Conservation (phyloP, 2,329 filamentous ascomycete genomes). For the Phaeosphaeriaceae sp. region DNA sequence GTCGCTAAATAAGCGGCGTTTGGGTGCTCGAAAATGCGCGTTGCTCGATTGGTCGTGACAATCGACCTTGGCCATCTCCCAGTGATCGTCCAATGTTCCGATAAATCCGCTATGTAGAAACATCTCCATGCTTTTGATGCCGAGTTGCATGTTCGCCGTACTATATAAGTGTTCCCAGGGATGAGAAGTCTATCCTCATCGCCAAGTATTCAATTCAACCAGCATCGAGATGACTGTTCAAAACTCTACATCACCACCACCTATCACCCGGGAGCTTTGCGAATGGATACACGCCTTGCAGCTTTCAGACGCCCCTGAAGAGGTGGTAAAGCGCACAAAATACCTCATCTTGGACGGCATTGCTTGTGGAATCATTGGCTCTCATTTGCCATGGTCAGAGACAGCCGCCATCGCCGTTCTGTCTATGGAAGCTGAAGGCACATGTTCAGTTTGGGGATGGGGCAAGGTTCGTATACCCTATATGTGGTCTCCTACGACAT, state of each 20-base stretch:
- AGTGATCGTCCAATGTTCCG: background rate
- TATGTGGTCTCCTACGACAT: background rate
- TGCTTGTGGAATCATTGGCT: background rate
- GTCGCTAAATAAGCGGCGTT: background rate
- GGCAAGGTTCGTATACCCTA: background rate
- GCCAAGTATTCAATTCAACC: no score
- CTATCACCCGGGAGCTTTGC: background rate
- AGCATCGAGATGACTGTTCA: background rate
- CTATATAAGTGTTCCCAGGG: background rate
- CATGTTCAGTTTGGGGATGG: constrained; percentile 2
- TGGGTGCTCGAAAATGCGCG: background rate
- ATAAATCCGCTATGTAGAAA: background rate
- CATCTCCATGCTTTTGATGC: background rate
- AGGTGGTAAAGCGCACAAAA: background rate
- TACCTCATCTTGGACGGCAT: background rate
- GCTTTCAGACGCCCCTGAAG: background rate
- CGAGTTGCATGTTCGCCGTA: background rate
- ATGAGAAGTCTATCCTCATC: background rate
- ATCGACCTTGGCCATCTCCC: background rate
- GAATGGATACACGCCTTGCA: background rate
- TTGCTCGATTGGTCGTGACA: background rate
- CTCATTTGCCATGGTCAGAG: constrained; percentile 1
- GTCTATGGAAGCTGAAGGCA: background rate
- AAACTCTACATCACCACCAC: background rate
- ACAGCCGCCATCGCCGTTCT: constrained; percentile 1